phyloP scores from a whole-genome alignment of 192 early-diverging fungal species.

The Phycomyces nitens region DNA sequence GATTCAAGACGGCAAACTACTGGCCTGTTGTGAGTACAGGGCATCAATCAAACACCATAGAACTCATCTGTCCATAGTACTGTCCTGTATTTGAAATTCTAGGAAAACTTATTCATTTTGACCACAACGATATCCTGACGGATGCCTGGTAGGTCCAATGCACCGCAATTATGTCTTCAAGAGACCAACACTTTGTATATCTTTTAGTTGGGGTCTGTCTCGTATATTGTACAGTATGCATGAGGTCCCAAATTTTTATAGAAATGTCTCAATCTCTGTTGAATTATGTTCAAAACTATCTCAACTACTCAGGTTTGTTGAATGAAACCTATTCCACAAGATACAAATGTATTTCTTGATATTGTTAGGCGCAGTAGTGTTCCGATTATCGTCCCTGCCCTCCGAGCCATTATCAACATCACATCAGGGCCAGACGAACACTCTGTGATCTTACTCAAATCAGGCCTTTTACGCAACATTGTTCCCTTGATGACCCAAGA shows the following conservation, averaged over 20 bases:
- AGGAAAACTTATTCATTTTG: conserved; percentile 14
- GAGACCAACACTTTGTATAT: no score
- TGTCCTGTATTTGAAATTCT: conserved; percentile 25
- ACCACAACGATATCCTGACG: conserved; percentile 24
- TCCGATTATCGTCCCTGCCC: conserved; percentile 8
- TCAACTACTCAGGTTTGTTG: conserved; percentile 18
- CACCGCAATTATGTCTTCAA: no score
- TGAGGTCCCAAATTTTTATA: conserved; percentile 24
- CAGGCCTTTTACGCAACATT: conserved; percentile 5
- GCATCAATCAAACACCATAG: background rate
- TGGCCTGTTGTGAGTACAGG: conserved; percentile 14
- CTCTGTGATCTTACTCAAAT: conserved; percentile 9
- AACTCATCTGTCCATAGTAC: conserved; percentile 7
- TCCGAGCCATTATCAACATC: conserved; percentile 34
- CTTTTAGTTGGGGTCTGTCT: conserved; percentile 32
- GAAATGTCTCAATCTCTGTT: conserved; percentile 2
- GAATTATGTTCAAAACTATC: conserved; percentile 19
- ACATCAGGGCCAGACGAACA: conserved; percentile 33
- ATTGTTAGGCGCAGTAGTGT: background rate
- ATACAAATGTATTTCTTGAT: background rate
- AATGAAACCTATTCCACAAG: background rate
- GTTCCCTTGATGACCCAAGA: background rate
- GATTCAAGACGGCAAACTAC: conserved; percentile 26
- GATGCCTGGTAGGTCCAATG: background rate
- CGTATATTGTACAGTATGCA: conserved; percentile 38